Base-by-base conservation (phyloP, 106 monocot species). In the Alisma plantagoaquatica region DNA sequence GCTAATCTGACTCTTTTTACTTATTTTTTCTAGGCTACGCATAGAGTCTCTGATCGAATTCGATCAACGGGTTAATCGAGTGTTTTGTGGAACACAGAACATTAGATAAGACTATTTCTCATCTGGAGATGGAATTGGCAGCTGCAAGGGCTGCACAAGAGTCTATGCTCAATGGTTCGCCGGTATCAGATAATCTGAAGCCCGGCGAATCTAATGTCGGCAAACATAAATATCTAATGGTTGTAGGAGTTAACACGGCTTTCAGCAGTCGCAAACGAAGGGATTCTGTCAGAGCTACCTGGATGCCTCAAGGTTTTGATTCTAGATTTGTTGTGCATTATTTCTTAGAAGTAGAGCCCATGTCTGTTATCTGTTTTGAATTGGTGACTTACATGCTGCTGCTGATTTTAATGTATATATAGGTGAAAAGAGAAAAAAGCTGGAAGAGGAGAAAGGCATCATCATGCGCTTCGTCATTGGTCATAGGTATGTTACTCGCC, bases 221-320 rank as follows among this genome's bases (percentile, higher is more conserved):
- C 26, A 70, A 50, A 51, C 63, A 35, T 51, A 94, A 73, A 67
- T 87, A 70, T 53, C 54, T 87, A 28, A 87, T 94, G 87, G 93
- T 94, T 53, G 63, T 94, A 9, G 93, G 93, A 56, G 77, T 94
- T 10, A 94, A 94, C 54, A 94, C 93, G 54, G 93, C 93, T 31
- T 94, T 87, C 65, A 94, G 93, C 62, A 94, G 93, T 53, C 93
- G 93, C 19, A 87, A 80, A 51, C 32, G 93, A 53, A 83, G 93
- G 75, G 93, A 94, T 70, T 94, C 93, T 45, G 75, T 94, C 71
- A 76, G 87, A 51, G 48, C 83, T 46, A 87, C 92, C 16, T 93
- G 92, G 92, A 72, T 93, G 87, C 92, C 92, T 49, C 87, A 87
- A 75, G 92, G 92, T 90, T n/a, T n/a, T n/a, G n/a, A n/a, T n/a